Base-by-base conservation (phyloP, 441 rosid genomes). In the Capsella rubella region DNA sequence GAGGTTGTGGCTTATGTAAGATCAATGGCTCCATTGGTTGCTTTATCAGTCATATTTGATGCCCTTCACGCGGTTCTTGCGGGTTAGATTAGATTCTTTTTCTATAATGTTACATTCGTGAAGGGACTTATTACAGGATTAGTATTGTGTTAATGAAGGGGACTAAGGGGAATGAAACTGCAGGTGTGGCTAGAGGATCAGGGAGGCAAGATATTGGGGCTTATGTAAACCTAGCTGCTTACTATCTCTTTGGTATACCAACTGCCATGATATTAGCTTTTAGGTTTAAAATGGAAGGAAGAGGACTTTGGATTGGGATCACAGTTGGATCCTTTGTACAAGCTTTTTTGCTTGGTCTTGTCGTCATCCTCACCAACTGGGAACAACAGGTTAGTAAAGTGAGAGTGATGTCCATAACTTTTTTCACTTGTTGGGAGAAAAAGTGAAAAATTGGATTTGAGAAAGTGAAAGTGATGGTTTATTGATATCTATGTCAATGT, bases 1-100 rank as follows among this genome's bases (percentile, higher is more conserved):
- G 93, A 90, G 69, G 94, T 91, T 52, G 86, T 93, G 29, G 78
- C 82, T 14, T 83, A 85, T 43, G 97, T 93, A 6, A 78, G 89
- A n/a, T 32, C 39, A 69, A 88, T 90, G 89, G 82, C 93, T 78
- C 97, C 95, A 4, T 52, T 93, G 37, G 71, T 91, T 10, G 59
- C 85, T 72, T 39, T 90, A 5, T 84, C 90, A 0, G 87, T 90
- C 9, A 74, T 87, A 47, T 52, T 86, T 18, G 89, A 89, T 57
- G 81, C 93, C 63, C 74, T 86, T 18, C 93, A 87, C 68, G 90
- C 76, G 1, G 88, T 85, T 5, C 91, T 91, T 64, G 84, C 91
- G 6, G 97, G 95, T 85, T n/a, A 54, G 35, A 32, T 32, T 32
- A 32, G 61, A 60, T 21, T 28, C 69, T 21, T 56, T 27, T 68